A percentile compares a stretch with the other conserved stretches of the same genome.
These are phyloP conservation scores for Ustilago trichophora DNA, from an alignment of 1,284 basidiomycete genomes.

Conservation along the genomic window DNA sequence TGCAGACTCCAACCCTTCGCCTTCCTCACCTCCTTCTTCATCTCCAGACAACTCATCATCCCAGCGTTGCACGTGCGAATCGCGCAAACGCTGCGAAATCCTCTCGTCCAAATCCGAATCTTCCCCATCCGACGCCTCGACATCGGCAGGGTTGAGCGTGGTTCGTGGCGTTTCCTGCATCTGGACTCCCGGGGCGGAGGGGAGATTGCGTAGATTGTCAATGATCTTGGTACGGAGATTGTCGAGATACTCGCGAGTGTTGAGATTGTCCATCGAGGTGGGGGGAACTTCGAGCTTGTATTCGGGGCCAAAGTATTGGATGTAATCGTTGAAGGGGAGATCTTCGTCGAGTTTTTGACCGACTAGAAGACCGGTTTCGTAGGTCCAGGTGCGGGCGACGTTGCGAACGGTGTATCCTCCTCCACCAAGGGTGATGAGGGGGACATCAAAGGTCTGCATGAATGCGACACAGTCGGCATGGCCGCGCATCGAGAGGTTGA, in stretches of 20 bases:
- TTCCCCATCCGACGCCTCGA: conserved; percentile 61
- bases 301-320: conserved; percentile 96
- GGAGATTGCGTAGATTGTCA: conserved; percentile 79
- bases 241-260: conserved; percentile 84
- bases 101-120: conserved; percentile 67
- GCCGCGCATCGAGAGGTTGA: conserved; percentile 92
- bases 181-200: conserved; percentile 84
- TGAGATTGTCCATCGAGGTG: conserved; percentile 95
- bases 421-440: conserved; percentile 89
- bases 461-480: conserved; percentile 91
- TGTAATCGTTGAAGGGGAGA: conserved; percentile 92
- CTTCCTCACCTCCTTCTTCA: conserved; percentile 22
- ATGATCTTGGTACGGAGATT: conserved; percentile 79
- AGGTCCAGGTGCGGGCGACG: conserved; percentile 93
- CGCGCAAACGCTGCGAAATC: conserved; percentile 59
- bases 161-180: conserved; percentile 81
- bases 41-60: conserved; percentile 63
- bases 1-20: conserved; percentile 4
- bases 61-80: conserved; percentile 56
- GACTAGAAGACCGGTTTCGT: conserved; percentile 92
- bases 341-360: conserved; percentile 81
- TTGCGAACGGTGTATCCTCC: conserved; percentile 94
- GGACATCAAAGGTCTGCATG: conserved; percentile 83
- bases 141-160: conserved; percentile 72
- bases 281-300: conserved; percentile 89